Base-by-base conservation (phyloP, 805 yeast species). In the Debaryomyces prosopidis region DNA sequence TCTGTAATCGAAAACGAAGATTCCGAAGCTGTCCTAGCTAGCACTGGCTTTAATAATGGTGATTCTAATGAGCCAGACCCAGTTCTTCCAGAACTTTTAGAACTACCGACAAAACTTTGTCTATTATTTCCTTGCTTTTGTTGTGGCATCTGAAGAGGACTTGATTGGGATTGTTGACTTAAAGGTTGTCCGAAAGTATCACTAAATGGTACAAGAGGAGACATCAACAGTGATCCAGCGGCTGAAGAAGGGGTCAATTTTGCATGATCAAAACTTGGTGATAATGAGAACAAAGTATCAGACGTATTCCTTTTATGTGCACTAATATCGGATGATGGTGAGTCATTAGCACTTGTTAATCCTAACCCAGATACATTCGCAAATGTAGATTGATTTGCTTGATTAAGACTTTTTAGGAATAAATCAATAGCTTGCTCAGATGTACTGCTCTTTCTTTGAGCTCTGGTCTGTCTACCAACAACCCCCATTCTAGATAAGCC, bases 401-500 rank as follows among this genome's bases (percentile, higher is more conserved):
- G 48, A 17, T 46, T 54, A 12, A 65, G 23, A 34, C 60, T 60
- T 41, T 57, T 66, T 39, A 75, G 52, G 53, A 72, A 71, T 12
- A 64, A 47, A 40, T 73, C 77, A 33, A 73, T 69, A 2, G 69
- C 72, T 47, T 67, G 71, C 40, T 73, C 78, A 4, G 72, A 61
- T 1, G 71, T 57, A 47, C 75, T 68, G 50, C 76, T 71, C 39
- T 70, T 71, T 12, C 79, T 52, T 34, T 71, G 73, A 18, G 59
- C 57, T 20, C 79, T 76, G 3, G 58, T 59, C 59, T 90, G 96
- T 64, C 97, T 81, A 33, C 89, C 85, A 31, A 89, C 80, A 36
- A 91, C 79, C 26, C 97, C 97, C 75, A 90, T 83, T 60, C 96
- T 75, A 7, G 96, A 87, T 36, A 94, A 75, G 1, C 99, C 99